Evolutionary conservation across 1,284 basidiomycete species (phyloP).

Genomic region (Polyporus tsugae): DNA sequence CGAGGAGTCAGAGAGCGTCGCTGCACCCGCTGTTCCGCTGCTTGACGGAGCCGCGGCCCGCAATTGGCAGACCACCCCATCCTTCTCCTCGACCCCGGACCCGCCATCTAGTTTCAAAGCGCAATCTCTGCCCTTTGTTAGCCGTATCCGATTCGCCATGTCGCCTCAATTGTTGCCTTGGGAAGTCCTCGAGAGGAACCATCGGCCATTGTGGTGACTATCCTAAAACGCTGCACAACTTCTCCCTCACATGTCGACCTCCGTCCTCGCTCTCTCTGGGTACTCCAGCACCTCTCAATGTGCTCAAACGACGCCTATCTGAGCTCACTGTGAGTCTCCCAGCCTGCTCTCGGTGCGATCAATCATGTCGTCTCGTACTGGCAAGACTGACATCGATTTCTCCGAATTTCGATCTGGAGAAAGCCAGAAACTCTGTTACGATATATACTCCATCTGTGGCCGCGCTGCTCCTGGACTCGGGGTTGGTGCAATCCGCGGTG

Average conservation of each 20-base stretch:
- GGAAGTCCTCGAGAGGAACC: background rate
- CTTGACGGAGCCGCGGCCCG: background rate
- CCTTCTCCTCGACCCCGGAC: background rate
- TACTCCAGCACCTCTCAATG: background rate
- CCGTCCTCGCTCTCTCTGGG: background rate
- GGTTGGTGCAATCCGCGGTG: background rate
- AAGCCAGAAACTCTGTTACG: no score
- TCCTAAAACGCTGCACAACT: background rate
- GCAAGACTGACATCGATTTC: no score
- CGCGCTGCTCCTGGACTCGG: background rate
- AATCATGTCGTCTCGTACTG: no score
- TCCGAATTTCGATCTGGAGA: no score
- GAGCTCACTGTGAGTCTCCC: background rate
- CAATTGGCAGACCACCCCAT: no score
- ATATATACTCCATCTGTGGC: background rate
- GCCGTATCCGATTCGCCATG: background rate
- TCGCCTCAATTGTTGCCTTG: background rate
- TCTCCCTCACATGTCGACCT: slow-evolving; percentile 3
- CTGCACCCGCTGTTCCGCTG: background rate
- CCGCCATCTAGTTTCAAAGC: background rate
- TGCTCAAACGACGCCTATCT: background rate
- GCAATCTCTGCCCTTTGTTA: no score
- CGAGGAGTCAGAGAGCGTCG: background rate
- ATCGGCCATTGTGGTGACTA: background rate
- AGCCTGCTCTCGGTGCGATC: background rate